Conservation (phyloP, 148 eudicot species). For the Simmondsia chinensis region DNA sequence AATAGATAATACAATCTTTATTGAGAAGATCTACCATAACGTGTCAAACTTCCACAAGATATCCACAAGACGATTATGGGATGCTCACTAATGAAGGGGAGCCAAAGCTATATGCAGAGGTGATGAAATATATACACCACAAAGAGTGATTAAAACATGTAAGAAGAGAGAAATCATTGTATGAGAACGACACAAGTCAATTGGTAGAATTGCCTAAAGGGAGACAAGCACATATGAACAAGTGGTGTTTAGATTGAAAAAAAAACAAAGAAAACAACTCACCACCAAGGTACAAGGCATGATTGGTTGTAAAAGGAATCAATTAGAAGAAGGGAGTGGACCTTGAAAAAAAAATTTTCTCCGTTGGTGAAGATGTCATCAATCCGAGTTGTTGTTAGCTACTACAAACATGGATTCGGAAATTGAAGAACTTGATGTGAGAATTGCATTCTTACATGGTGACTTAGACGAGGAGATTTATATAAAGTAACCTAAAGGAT, state of each 20-base stretch:
- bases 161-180: background rate
- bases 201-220: background rate
- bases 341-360: background rate
- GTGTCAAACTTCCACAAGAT: background rate
- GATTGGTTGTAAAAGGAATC: background rate
- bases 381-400: background rate
- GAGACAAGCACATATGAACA: background rate
- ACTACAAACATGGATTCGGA: background rate
- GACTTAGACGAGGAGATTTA: no score
- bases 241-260: conserved; percentile 1
- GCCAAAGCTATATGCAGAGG: background rate
- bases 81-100: conserved; percentile 3
- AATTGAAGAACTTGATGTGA: background rate
- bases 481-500: no score
- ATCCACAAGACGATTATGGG: background rate
- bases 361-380: conserved; percentile 5
- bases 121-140: background rate
- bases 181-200: background rate
- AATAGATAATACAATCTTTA: no score
- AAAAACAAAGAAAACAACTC: background rate
- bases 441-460: no score
- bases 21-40: background rate
- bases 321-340: conserved; percentile 1
- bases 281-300: background rate
- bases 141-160: background rate